phyloP scores from a whole-genome alignment of 192 early-diverging fungal species.

The Linnemannia exigua region DNA sequence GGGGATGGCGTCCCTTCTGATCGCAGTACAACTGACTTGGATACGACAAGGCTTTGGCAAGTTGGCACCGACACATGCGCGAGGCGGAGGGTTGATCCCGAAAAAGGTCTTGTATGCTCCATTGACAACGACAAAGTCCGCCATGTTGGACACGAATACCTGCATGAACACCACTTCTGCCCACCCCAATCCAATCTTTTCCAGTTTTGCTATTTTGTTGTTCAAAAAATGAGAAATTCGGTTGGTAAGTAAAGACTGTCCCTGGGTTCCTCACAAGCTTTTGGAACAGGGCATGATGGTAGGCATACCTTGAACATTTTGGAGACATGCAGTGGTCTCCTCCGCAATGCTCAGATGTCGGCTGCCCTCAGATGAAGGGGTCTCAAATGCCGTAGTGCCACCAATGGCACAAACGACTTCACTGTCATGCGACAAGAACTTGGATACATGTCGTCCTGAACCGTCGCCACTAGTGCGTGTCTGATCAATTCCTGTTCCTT shows the following conservation, averaged over 20 bases:
- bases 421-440: conserved; percentile 21
- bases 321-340: conserved; percentile 63
- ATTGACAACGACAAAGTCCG: conserved; percentile 75
- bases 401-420: conserved; percentile 50
- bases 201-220: conserved; percentile 52
- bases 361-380: not conserved
- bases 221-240: conserved; percentile 6
- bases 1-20: conserved; percentile 33
- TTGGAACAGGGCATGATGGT: not conserved
- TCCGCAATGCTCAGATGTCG: conserved; percentile 55
- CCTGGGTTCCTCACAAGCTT: not conserved
- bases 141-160: conserved; percentile 78
- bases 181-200: conserved; percentile 61
- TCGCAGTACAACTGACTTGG: conserved; percentile 77
- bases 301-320: conserved; percentile 57
- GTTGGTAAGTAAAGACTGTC: not conserved
- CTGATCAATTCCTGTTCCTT: not conserved
- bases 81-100: conserved; percentile 80
- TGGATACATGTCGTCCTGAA: not conserved
- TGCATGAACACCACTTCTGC: conserved; percentile 74
- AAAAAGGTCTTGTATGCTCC: conserved; percentile 76
- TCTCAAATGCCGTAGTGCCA: conserved; percentile 61
- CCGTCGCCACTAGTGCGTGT: not conserved
- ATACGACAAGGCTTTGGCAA: conserved; percentile 58
- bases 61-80: conserved; percentile 73